Evolutionary conservation across 2,329 filamentous ascomycete species (phyloP).

Genomic region (Aspergillus sp.): DNA sequence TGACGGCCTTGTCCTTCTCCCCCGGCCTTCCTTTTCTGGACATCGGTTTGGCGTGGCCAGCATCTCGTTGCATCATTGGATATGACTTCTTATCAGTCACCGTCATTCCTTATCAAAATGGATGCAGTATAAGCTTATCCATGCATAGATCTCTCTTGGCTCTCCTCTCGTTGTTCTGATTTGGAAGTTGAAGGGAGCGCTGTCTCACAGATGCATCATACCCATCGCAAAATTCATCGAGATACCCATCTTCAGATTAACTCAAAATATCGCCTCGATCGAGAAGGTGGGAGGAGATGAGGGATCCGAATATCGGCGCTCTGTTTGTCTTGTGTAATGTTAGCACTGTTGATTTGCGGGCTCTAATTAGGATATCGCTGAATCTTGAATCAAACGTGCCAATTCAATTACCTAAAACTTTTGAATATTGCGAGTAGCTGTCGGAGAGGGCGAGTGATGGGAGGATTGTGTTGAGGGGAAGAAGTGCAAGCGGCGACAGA

Average conservation of each 20-base stretch:
- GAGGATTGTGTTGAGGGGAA: not conserved
- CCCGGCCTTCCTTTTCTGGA: conserved; percentile 23
- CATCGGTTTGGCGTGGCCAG: not conserved
- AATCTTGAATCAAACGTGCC: not conserved
- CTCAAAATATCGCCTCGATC: conserved; percentile 4
- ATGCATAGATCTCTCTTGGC: not conserved
- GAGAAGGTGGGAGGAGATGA: conserved; percentile 13
- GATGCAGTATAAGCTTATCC: not conserved
- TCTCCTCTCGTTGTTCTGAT: conserved; percentile 8
- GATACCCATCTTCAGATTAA: not conserved
- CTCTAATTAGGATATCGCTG: not conserved
- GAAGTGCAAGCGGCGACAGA: not conserved
- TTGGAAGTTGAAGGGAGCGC: not conserved
- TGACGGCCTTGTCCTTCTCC: conserved; percentile 10
- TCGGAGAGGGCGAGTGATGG: not conserved
- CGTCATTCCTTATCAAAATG: not conserved
- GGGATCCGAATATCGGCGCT: not conserved
- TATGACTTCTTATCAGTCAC: not conserved
- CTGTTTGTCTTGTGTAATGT: not conserved
- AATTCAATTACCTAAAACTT: not conserved
- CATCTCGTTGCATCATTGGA: not conserved
- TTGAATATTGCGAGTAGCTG: not conserved
- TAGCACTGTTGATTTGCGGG: not conserved
- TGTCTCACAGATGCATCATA: not conserved
- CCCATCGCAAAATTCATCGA: not conserved